Evolutionary conservation across 2,329 filamentous ascomycete genomes (phyloP), one percentile per base, ranked within the genome.

Genomic region (Exophiala alcalophila): DNA sequence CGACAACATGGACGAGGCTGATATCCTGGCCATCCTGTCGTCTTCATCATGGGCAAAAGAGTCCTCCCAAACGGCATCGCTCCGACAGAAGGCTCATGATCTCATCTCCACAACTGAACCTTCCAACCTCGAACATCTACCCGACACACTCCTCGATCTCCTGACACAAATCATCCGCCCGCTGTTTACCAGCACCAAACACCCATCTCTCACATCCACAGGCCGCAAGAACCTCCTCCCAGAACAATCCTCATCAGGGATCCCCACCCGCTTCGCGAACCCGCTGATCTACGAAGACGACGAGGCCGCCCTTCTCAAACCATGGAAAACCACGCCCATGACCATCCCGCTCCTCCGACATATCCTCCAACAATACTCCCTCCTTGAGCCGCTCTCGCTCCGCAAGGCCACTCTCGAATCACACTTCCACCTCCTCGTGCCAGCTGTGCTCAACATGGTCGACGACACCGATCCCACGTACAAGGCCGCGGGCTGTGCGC

Each of bases 191-290:
- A 65, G 61, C 30, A 61, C 61, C 4, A 65, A 61, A 37, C 69
- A 66, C 39, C 61, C 65, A 4, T 59, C 64, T 2, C 64, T 71
- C 36, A 70, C 68, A 4, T 56, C 61, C 8, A 62, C 63, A 11
- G 68, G 68, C 8, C 65, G 68, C 25, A 71, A 70, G 55, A 65
- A 67, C 37, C 57, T 67, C 31, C 62, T 70, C 42, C 63, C 65
- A 9, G 47, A 62, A 11, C 59, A 65, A 18, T 44, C 19, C 54
- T 61, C 25, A 58, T 61, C 63, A 1, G n/a, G n/a, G n/a, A 59
- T 65, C 1, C 50, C 67, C 4, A 54, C 54, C 10, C 66, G 66
- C 62, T 56, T 64, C 20, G 21, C 23, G 9, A 25, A 27, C 30
- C 15, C 36, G 11, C 29, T 39, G 12, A 19, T 44, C 15, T 20